Base-by-base conservation (phyloP, 805 yeast genomes). In the Tetrapisispora phaffii region DNA sequence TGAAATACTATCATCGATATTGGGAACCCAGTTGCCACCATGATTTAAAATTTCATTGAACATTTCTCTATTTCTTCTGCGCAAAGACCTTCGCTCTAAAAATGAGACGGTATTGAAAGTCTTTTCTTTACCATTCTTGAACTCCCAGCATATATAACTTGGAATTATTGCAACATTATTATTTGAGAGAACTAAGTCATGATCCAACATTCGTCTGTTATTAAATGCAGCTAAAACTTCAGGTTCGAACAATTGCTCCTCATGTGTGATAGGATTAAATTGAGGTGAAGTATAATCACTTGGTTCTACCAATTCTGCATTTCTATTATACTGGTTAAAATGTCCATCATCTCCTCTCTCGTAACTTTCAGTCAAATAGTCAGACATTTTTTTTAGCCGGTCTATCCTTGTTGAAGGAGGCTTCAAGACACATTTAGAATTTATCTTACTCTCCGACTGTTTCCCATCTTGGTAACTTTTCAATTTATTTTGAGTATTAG, bases 71-170 rank as follows among this genome's bases (percentile, higher is more conserved):
- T 38, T 24, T 19, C 33, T 38, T 28, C 41, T 24, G 3, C 41
- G 32, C 21, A 38, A 38, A 12, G 41, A 38, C 17, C 41, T 38
- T 6, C 41, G 19, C 12, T 38, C 41, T 28, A 38, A 38, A 16
- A 38, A 38, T 16, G 41, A 26, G 6, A 38, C 41, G 7, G 41
- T 28, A 19, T 38, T 38, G n/a, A 28, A 28, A 17, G 24, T 38
- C 17, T 38, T 38, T 26, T 38, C 33, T 28, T 38, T 38, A 28
- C 19, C 19, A 19, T 26, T 38, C 19, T 38, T 38, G 10, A 20
- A 38, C 26, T 38, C 41, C 41, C 41, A 38, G n/a, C 41, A 38
- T 4, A 38, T 38, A 13, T 38, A 38, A 19, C 41, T 38, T 4
- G 41, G 41, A 4, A 38, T 9, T 24, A 38, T 24, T 17, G 21